Base-by-base conservation (phyloP, 2,329 filamentous ascomycete species). In the Stenocarpella maydis region DNA sequence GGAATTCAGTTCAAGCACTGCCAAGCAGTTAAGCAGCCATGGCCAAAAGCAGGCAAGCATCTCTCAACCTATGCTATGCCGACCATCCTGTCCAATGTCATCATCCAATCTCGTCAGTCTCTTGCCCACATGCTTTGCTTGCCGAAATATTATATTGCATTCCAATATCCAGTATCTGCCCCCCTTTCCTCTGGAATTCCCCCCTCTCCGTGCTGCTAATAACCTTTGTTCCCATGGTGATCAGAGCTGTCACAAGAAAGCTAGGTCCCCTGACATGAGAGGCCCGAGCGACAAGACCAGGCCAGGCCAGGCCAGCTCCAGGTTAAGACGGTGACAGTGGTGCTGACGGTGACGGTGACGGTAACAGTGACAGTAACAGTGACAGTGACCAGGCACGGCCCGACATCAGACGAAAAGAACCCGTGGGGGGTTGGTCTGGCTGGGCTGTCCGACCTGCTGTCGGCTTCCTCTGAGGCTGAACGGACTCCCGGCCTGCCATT, bases 401-500 rank as follows among this genome's bases (percentile, higher is more conserved):
- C 43, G 58, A 49, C 43, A 63, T 49, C 58, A 63, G 58, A 49
- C 14, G 28, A 63, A 34, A 9, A 34, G 31, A 34, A 49, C 39
- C 41, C 58, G 58, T 63, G 58, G 58, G 58, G 58, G 58, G 31
- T 47, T 26, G 34, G 34, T 12, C 31, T 31, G 31, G 31, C 31
- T 4, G 31, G 39, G 15, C 39, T 47, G 41, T n/a, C n/a, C n/a
- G n/a, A n/a, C n/a, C n/a, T n/a, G n/a, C n/a, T n/a, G n/a, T n/a
- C n/a, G n/a, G n/a, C n/a, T n/a, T 45, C 55, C 55, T 60, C 24
- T 15, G 39, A 34, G 58, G 58, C 41, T 63, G 58, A 63, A 24
- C n/a, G 37, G 58, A 63, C 34, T 12, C 6, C 34, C 34, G 2
- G 9, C 41, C 41, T 34, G 14, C n/a, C 19, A 63, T 63, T 43